phyloP scores from a whole-genome alignment of 805 yeast species.

The Suhomyces kilbournensis region DNA sequence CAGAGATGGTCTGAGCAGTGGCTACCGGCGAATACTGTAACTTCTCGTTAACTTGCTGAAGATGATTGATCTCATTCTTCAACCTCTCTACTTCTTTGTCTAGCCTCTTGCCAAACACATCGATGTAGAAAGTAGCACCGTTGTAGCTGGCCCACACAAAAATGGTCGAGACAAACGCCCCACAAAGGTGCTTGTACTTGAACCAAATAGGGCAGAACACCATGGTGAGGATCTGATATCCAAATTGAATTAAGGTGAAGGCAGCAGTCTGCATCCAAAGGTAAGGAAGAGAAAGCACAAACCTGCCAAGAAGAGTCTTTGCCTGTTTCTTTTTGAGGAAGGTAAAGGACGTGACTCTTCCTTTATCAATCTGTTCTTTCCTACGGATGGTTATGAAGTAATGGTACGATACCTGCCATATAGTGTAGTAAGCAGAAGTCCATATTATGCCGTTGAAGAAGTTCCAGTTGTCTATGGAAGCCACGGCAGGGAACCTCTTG shows the following conservation, averaged over 20 bases:
- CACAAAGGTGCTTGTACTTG: slow-evolving; percentile 61
- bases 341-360: slow-evolving; percentile 84
- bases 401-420: slow-evolving; percentile 90
- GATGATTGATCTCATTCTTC: slow-evolving; percentile 64
- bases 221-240: slow-evolving; percentile 86
- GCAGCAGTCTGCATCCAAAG: slow-evolving; percentile 81
- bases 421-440: slow-evolving; percentile 77
- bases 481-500: slow-evolving; percentile 77
- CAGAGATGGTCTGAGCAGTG: not conserved
- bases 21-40: slow-evolving; percentile 7
- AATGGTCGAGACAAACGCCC: slow-evolving; percentile 65
- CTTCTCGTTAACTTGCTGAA: slow-evolving; percentile 37
- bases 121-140: slow-evolving; percentile 94
- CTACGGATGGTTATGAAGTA: slow-evolving; percentile 83
- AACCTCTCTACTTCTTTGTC: slow-evolving; percentile 79
- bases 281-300: slow-evolving; percentile 80
- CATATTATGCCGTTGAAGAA: slow-evolving; percentile 65
- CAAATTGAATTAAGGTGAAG: slow-evolving; percentile 81
- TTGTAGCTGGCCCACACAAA: slow-evolving; percentile 80
- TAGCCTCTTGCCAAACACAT: slow-evolving; percentile 84
- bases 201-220: slow-evolving; percentile 87
- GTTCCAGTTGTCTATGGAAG: slow-evolving; percentile 62
- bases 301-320: slow-evolving; percentile 61
- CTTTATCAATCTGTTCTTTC: slow-evolving; percentile 78
- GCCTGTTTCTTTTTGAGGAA: slow-evolving; percentile 73